phyloP scores from a whole-genome alignment of 305 asterid species.

The Coffea humblotiana region DNA sequence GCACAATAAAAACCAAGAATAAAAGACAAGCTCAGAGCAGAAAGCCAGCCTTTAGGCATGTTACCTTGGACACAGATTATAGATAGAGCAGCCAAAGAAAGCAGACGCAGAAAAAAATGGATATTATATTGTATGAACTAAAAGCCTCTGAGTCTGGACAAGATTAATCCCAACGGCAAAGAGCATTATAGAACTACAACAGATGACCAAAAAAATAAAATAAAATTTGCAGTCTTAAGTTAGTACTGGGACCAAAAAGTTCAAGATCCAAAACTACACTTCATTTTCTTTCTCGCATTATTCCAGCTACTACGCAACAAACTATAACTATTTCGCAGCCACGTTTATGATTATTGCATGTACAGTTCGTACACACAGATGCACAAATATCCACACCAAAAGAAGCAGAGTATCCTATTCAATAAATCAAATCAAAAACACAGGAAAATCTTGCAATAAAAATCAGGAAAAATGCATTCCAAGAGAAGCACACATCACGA shows the following conservation, averaged over 20 bases:
- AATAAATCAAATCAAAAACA: not conserved
- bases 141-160: constrained; percentile 12
- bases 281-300: constrained; percentile 8
- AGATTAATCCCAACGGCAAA: not conserved
- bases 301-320: not conserved
- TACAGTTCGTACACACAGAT: not conserved
- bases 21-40: constrained; percentile 14
- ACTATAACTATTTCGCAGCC: constrained; percentile 8
- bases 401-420: not conserved
- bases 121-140: not conserved
- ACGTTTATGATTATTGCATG: constrained; percentile 16
- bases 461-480: constrained; percentile 1
- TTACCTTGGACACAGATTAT: not conserved
- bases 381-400: not conserved
- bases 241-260: not conserved
- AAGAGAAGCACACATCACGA: not conserved
- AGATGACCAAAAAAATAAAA: not conserved
- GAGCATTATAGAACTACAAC: constrained; percentile 4
- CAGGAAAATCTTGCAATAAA: constrained; percentile 2
- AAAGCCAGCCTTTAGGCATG: constrained; percentile 4
- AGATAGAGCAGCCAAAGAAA: not conserved
- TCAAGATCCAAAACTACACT: constrained; percentile 20
- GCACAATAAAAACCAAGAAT: constrained; percentile 7
- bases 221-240: constrained; percentile 2
- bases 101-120: not conserved